A percentile compares a stretch with the other conserved stretches of the same genome.
Evolutionary conservation across 805 yeast species (phyloP).

Genomic region (Ogataea angusta): DNA sequence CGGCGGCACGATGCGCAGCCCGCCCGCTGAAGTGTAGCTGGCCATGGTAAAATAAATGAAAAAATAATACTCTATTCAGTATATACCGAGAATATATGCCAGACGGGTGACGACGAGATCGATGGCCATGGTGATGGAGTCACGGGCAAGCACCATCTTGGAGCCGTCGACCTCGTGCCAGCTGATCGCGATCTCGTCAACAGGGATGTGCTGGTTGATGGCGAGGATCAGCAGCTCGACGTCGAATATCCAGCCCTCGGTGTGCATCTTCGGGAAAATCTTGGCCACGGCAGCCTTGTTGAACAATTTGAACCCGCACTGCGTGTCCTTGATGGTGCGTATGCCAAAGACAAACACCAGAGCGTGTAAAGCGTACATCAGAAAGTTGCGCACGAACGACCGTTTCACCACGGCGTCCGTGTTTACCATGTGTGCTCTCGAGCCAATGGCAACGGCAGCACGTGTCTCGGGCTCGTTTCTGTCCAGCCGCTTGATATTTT

Average conservation of each 20-base stretch:
- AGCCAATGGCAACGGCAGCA: conserved; percentile 79
- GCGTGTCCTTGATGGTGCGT: conserved; percentile 84
- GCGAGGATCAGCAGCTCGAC: conserved; percentile 88
- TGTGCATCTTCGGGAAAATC: conserved; percentile 89
- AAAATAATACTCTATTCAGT: conserved; percentile 29
- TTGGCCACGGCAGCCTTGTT: conserved; percentile 59
- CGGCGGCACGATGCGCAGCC: conserved; percentile 40
- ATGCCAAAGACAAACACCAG: conserved; percentile 88
- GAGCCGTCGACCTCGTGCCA: conserved; percentile 99
- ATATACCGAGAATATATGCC: conserved; percentile 84
- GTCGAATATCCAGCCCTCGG: conserved; percentile 98
- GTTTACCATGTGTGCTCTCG: conserved; percentile 94
- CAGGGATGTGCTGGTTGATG: conserved; percentile 59
- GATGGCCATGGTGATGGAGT: conserved; percentile 88
- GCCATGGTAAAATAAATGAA: conserved; percentile 11
- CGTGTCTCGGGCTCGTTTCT: conserved; percentile 16
- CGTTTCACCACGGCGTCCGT: conserved; percentile 97
- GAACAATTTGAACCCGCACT: conserved; percentile 95
- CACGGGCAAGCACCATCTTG: conserved; percentile 87
- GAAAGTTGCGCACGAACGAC: conserved; percentile 78
- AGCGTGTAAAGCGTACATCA: conserved; percentile 90
- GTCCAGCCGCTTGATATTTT: conserved; percentile 35
- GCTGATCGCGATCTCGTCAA: conserved; percentile 78
- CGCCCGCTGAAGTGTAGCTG: conserved; percentile 28
- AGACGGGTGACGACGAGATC: conserved; percentile 87